Percentiles rank a stretch among this genome's conserved stretches.
These are phyloP conservation scores for Diutina rugosa DNA, from an alignment of 1,139 yeast species.

Conservation along the genomic window DNA sequence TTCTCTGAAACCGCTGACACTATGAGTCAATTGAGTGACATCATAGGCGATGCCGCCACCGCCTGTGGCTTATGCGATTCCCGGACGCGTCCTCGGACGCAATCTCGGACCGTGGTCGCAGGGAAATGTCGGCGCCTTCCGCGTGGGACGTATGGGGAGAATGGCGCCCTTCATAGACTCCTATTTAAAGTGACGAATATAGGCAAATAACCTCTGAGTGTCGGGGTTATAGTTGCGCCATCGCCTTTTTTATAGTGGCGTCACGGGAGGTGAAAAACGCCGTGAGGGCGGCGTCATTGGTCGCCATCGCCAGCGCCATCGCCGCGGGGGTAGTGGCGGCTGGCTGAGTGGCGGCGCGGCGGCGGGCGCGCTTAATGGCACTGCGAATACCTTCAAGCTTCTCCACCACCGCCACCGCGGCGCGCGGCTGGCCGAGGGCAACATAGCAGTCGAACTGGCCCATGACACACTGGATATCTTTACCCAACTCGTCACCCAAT, in stretches of 20 bases:
- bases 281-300: background rate
- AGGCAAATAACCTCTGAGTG: no score
- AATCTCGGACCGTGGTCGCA: background rate
- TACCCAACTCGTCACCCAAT: constrained; percentile 54
- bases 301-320: background rate
- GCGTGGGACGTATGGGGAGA: no score
- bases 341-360: background rate
- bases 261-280: background rate
- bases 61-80: no score
- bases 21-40: no score
- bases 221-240: background rate
- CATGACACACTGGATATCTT: constrained; percentile 49
- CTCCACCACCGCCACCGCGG: constrained; percentile 10
- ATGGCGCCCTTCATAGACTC: background rate
- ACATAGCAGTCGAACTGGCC: constrained; percentile 59
- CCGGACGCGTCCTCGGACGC: background rate
- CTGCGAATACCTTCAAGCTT: background rate
- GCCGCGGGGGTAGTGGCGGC: background rate
- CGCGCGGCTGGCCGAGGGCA: constrained; percentile 13
- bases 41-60: no score
- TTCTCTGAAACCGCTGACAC: no score
- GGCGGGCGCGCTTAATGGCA: background rate
- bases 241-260: background rate
- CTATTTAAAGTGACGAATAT: no score
- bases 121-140: no score